A percentile compares a stretch with the other conserved stretches of the same genome.
These are phyloP conservation scores for Dianthus caryophyllus DNA, from an alignment of 148 eudicot species.

Conservation along the genomic window DNA sequence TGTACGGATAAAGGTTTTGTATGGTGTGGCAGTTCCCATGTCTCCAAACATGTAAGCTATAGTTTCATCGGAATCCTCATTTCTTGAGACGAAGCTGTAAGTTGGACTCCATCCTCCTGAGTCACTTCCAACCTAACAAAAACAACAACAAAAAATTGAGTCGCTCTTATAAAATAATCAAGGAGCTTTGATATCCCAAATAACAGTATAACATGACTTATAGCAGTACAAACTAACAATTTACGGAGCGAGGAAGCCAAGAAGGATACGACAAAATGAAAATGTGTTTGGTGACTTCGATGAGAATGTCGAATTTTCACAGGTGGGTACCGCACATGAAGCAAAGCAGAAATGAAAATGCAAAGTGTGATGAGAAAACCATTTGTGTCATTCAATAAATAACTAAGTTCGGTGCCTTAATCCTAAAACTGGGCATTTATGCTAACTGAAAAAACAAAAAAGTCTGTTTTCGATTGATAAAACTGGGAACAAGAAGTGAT, in stretches of 20 bases:
- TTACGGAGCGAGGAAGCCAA: too few species aligned
- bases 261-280: too few species aligned
- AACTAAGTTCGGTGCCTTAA: background rate
- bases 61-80: constrained; percentile 66
- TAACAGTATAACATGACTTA: background rate
- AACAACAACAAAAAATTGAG: constrained; percentile 14
- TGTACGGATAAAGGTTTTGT: constrained; percentile 61
- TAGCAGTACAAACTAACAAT: too few species aligned
- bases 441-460: too few species aligned
- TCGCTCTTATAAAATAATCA: background rate
- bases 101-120: constrained; percentile 77
- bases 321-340: background rate
- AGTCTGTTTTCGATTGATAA: background rate
- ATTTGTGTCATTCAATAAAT: background rate
- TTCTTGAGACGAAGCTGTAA: constrained; percentile 66
- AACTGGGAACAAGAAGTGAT: background rate
- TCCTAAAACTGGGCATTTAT: too few species aligned
- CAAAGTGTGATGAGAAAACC: background rate
- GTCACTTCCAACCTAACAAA: constrained; percentile 84
- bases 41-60: constrained; percentile 86
- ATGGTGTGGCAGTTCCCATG: constrained; percentile 95
- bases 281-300: background rate
- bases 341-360: background rate
- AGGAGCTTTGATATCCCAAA: background rate
- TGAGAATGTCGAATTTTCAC: background rate